Evolutionary conservation across 2,329 filamentous ascomycete genomes (phyloP).

Genomic region (Pseudogymnoascus sp.): DNA sequence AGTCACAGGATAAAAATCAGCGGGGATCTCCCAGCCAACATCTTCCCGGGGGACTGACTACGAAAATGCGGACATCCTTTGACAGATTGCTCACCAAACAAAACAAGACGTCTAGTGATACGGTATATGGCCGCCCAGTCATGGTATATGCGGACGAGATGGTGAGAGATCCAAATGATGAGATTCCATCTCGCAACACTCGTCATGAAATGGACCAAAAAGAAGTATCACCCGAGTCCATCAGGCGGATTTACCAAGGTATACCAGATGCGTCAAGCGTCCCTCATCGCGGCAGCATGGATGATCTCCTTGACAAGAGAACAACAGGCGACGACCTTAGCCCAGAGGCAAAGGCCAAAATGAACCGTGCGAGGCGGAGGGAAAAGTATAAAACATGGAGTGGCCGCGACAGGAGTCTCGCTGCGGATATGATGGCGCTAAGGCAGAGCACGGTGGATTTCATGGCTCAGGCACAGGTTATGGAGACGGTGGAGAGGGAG

Average conservation of each 20-base stretch:
- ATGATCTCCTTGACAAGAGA: slow-evolving; percentile 1
- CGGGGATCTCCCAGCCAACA: not conserved
- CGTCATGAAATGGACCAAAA: not conserved
- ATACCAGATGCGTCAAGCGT: not conserved
- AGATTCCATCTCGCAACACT: slow-evolving; percentile 17
- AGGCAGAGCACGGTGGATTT: slow-evolving; percentile 22
- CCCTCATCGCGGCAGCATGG: not conserved
- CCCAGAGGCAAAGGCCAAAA: not conserved
- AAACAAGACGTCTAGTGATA: not conserved
- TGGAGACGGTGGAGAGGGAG: slow-evolving; percentile 18
- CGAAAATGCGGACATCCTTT: not conserved
- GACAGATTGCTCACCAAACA: slow-evolving; percentile 10
- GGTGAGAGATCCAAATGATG: slow-evolving; percentile 24
- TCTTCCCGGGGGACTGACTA: not conserved
- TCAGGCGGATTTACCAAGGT: not conserved
- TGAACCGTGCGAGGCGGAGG: not conserved
- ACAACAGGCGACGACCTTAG: not conserved
- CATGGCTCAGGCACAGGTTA: slow-evolving; percentile 15
- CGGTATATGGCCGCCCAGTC: slow-evolving; percentile 18
- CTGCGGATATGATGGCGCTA: slow-evolving; percentile 10
- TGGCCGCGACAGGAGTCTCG: slow-evolving; percentile 20
- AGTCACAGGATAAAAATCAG: not conserved
- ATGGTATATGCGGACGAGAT: slow-evolving; percentile 20
- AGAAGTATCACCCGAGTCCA: too few species aligned
- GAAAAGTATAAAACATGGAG: slow-evolving; percentile 24